Evolutionary conservation across 2,329 filamentous ascomycete species (phyloP), one percentile per base, ranked within the genome.

Genomic region (Dothidotthia symphoricarpi): DNA sequence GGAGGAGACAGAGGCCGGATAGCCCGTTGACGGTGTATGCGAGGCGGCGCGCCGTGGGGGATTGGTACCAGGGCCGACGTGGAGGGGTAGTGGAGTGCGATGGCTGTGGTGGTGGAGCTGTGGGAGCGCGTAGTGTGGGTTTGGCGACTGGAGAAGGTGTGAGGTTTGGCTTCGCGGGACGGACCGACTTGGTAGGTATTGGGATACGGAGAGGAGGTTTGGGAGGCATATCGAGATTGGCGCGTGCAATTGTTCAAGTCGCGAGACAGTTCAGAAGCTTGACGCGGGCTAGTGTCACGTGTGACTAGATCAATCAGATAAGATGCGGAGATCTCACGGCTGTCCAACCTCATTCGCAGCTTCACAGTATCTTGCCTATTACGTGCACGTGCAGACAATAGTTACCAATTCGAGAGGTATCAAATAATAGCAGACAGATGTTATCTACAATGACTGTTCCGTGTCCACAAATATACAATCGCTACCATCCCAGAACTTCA

Each of bases 381-480:
- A 17, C 11, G 12, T 43, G 27, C 38, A 38, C 38, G 6, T 25
- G 25, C 32, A 45, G 33, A 33, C 4, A 16, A 36, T 34, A 32
- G 41, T 39, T 34, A 42, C 36, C 45, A 48, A 37, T 29, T 50
- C 44, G 49, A 51, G 37, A 46, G 45, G 49, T 50, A 49, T 51
- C 39, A 56, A 53, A 51, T 52, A 47, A 22, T 22, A 22, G 19
- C 19, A 22, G 19, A 22, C 19, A 5, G 9, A 9, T 22, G 19
- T 6, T 22, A 60, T 47, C 55, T 66, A 66, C 61, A 66, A 53
- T 54, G 48, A 53, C 55, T 54, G 45, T 55, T 62, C 64, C 61
- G 64, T 63, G 61, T 62, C 45, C 55, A 64, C 59, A 64, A 37
- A 56, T 61, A 63, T 60, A 52, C 54, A 64, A 55, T 50, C 52